Base-by-base conservation (phyloP, 2,329 filamentous ascomycete species). In the Fusarium buharicum region DNA sequence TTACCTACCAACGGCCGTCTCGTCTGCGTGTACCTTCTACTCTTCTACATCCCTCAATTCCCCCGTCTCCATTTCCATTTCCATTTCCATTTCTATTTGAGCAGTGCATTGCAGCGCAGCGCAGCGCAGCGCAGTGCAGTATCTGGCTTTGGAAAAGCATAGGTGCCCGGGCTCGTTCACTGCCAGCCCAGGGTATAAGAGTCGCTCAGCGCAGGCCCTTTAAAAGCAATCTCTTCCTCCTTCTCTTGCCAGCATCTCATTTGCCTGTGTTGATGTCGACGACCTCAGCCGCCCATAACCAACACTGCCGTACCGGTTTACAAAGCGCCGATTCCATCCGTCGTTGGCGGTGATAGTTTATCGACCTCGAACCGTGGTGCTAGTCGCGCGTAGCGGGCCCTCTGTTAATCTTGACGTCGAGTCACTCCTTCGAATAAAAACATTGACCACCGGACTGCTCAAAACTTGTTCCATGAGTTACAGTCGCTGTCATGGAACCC, bases 181-280 rank as follows among this genome's bases (percentile, higher is more conserved):
- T 45, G 41, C 49, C 50, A 22, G 20, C 20, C 20, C 20, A 40
- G 61, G 60, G 65, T 70, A 70, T 70, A 70, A 70, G 67, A 61
- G 53, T 67, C 67, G 61, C 55, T 50, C 56, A 45, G 56, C 52
- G 59, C 56, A 52, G 59, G 52, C 53, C 47, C 48, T 55, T 52
- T 36, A 59, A 50, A 50, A 53, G 47, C 61, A 51, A 50, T 45
- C 46, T 60, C 51, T 65, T 54, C 50, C 49, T 52, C 45, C 34
- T 63, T 44, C 58, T 49, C 51, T 48, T 50, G 56, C 49, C 39
- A 64, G 49, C 40, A 53, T 50, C 48, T 22, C 20, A 4, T 22
- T n/a, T n/a, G n/a, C n/a, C 20, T 22, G 20, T 40, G 18, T 17
- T 51, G 40, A 27, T 31, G 22, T 36, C 36, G 30, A 33, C 30